Base-by-base conservation (phyloP, 371 early-diverging fungal species). In the Conidiobolus incongruus region DNA sequence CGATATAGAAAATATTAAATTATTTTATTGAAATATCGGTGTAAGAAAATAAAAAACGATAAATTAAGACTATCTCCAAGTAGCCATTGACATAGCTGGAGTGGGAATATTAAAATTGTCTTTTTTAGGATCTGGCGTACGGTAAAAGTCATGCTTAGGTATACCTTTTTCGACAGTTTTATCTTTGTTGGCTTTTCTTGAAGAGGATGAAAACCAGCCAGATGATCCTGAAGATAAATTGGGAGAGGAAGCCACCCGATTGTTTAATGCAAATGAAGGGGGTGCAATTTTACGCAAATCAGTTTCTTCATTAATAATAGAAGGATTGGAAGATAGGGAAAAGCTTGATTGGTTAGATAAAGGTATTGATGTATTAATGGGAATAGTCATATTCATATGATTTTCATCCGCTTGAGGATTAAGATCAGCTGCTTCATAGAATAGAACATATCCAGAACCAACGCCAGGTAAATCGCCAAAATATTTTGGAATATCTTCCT, bases 391-490 rank as follows among this genome's bases (percentile, higher is more conserved):
- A 21, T 38, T 19, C 13, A 12, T 13, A 19, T 17, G 38, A 12
- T 4, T 17, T 2, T 11, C 23, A 7, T 33, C 20, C n/a, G 48
- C 52, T 33, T 45, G 37, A 16, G 48, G 49, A 37, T 62, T 53
- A 17, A 62, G 35, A 46, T 62, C 59, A 4, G 52, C 47, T 0
- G 77, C 69, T 50, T 78, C 74, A 40, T 85, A 86, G 48, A 86
- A 81, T 32, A 86, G 51, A 2, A 86, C 76, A 50, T 86, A 86
- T 1, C 82, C 84, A 8, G 78, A 80, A 21, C 81, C 86, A 48
- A 66, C 67, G 29, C 72, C 75, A 4, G 82, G 70, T 34, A 68
- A 59, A 54, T 83, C 82, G 33, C 83, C 82, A 63, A 80, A 83
- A 44, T 83, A 86, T 47, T 75, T 77, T 48, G 70, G 68, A 24